Percentiles rank a stretch among this genome's conserved stretches.
Conservation (phyloP, 208 protist species). For the Naegleria fowleri region DNA sequence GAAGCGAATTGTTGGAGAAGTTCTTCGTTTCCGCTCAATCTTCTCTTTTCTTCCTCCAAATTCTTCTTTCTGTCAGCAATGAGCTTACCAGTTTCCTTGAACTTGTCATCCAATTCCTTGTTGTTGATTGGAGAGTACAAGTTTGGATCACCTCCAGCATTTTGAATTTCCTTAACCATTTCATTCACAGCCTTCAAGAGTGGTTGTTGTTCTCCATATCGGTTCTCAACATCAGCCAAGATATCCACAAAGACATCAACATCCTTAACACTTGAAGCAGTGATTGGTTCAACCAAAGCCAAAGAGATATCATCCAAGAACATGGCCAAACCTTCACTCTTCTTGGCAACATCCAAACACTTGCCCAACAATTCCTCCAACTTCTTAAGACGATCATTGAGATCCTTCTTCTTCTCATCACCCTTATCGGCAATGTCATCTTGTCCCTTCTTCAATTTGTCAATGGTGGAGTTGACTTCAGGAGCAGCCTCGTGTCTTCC, state of each 20-base stretch:
- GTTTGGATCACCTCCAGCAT: not conserved
- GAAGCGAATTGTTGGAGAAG: not conserved
- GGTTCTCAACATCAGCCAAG: not conserved
- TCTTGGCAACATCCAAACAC: not conserved
- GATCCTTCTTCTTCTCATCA: not conserved
- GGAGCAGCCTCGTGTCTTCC: not conserved
- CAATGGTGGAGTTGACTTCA: not conserved
- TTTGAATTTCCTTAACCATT: not conserved
- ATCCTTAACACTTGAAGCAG: slow-evolving; percentile 15
- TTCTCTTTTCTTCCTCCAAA: not conserved
- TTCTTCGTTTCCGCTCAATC: not conserved
- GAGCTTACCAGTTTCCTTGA: not conserved
- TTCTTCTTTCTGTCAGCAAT: not conserved
- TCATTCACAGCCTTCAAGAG: not conserved
- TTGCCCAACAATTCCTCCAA: not conserved
- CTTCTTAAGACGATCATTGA: not conserved
- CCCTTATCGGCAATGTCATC: not conserved
- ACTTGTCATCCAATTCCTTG: not conserved
- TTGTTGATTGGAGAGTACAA: not conserved
- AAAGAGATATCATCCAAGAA: slow-evolving; percentile 11
- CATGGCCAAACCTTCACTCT: not conserved
- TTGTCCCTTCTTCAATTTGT: not conserved
- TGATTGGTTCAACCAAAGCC: slow-evolving; percentile 10
- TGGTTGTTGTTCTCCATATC: not conserved
- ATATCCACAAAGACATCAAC: slow-evolving; percentile 6